Evolutionary conservation across 345 rosid genomes (phyloP), one percentile per base, ranked within the genome.

Genomic region (Melaleuca quinquenervia): DNA sequence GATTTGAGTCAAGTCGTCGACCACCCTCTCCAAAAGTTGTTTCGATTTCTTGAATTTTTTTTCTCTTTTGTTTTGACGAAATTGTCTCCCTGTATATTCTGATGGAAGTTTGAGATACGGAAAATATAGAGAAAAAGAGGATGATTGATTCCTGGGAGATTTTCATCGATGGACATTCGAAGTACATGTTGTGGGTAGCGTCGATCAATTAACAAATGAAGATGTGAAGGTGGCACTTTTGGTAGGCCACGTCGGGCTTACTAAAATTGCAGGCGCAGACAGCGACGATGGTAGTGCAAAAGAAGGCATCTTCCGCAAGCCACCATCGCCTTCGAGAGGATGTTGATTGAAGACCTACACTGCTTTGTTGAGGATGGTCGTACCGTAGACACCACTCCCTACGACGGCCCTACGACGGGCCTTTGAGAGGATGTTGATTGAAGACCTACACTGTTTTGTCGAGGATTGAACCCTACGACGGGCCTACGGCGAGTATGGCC

Each of bases 41-140:
- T 53, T 53, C 24, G 3, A 7, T 53, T 53, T 21, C 24, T 18
- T 1, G 41, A 41, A 18, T 8, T 1, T 64, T 16, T 0, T 1
- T 1, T 7, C 8, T 11, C 0, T 8, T 20, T 21, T 1, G 11
- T 70, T 36, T 70, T 36, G 18, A 5, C 8, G 48, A 20, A 70
- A 70, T 32, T 70, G 80, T 18, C 36, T 36, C 48, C 11, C 11
- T 36, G 80, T 70, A 70, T 70, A 70, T 70, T 70, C 36, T 9
- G 26, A 70, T 70, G 80, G 7, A 9, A 70, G 26, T 70, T 70
- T 20, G 80, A 36, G 13, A 32, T 18, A 32, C 48, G 18, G 80
- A 70, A 18, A 70, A 70, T 70, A 70, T 41, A 21, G 48, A 18
- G 7, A 9, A 18, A 53, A 44, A 5, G 24, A 70, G 45, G 80